Percentiles rank a stretch among this genome's conserved stretches.
Evolutionary conservation across 2,329 filamentous ascomycete genomes (phyloP).

Genomic region (Rasamsonia emersonii): DNA sequence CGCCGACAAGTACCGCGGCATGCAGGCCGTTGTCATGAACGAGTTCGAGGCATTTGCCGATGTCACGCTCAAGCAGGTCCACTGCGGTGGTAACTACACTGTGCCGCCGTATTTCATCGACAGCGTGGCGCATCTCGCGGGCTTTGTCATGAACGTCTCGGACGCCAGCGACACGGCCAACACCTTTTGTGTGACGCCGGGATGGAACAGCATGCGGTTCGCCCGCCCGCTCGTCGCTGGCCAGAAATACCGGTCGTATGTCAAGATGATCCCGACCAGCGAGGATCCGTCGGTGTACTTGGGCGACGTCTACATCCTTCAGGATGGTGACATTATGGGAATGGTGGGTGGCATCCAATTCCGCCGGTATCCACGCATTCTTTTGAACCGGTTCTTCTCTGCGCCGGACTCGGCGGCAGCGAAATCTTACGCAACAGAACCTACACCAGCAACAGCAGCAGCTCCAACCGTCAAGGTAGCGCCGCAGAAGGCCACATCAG

Average conservation of each 20-base stretch:
- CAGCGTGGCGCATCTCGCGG: constrained; percentile 25
- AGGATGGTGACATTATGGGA: constrained; percentile 14
- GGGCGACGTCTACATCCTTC: constrained; percentile 15
- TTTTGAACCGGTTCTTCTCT: constrained; percentile 30
- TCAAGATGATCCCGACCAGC: constrained; percentile 22
- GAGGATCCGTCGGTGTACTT: constrained; percentile 22
- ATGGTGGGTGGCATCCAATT: constrained; percentile 8
- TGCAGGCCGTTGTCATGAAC: constrained; percentile 15
- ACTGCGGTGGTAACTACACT: constrained; percentile 12
- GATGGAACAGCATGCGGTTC: constrained; percentile 23
- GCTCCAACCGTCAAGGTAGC: constrained; percentile 16
- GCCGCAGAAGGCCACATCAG: too few species aligned
- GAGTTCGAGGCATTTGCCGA: constrained; percentile 16
- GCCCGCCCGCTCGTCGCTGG: constrained; percentile 14
- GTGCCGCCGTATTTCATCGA: constrained; percentile 27
- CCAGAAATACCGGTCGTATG: constrained; percentile 22
- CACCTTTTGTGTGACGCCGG: constrained; percentile 27
- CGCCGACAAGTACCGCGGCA: constrained; percentile 12
- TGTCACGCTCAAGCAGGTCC: constrained; percentile 15
- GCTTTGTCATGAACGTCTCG: constrained; percentile 31
- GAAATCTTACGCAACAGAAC: background rate
- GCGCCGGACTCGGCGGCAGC: constrained; percentile 15
- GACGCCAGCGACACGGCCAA: constrained; percentile 20
- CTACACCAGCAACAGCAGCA: constrained; percentile 8
- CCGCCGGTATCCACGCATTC: constrained; percentile 10